Percentiles rank a stretch among this genome's conserved stretches.
Evolutionary conservation across 805 yeast genomes (phyloP).

Genomic region (Metschnikowia cerradonensis): DNA sequence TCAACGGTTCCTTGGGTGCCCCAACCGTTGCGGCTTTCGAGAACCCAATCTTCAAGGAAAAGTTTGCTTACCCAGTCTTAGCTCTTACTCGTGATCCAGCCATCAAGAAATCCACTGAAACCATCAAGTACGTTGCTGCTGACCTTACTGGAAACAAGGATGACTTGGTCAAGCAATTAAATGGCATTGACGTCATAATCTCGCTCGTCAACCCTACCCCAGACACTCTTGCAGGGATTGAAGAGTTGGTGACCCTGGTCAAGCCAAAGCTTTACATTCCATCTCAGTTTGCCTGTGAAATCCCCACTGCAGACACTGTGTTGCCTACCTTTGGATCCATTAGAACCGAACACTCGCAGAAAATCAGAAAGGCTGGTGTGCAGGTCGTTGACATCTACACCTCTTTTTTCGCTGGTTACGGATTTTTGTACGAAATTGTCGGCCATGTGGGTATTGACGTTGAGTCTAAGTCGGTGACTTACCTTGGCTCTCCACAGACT

Average conservation of each 20-base stretch:
- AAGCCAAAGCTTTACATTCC: slow-evolving; percentile 30
- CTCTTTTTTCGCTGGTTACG: slow-evolving; percentile 35
- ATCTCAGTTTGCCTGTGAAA: slow-evolving; percentile 55
- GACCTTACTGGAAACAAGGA: slow-evolving; percentile 23
- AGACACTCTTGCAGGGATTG: slow-evolving; percentile 28
- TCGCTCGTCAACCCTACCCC: slow-evolving; percentile 37
- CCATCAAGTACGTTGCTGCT: slow-evolving; percentile 37
- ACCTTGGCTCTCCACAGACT: slow-evolving; percentile 38
- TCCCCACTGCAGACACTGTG: slow-evolving; percentile 21
- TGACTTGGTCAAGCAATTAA: slow-evolving; percentile 29
- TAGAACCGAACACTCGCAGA: slow-evolving; percentile 35
- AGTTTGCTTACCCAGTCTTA: slow-evolving; percentile 45
- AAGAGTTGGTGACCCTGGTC: slow-evolving; percentile 34
- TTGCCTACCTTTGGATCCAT: slow-evolving; percentile 33
- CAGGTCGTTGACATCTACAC: slow-evolving; percentile 46
- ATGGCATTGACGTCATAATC: slow-evolving; percentile 49
- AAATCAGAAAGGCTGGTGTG: slow-evolving; percentile 41
- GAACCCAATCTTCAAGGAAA: slow-evolving; percentile 38
- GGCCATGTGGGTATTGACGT: slow-evolving; percentile 36
- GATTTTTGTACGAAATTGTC: slow-evolving; percentile 11
- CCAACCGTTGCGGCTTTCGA: slow-evolving; percentile 44
- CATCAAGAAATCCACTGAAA: slow-evolving; percentile 32
- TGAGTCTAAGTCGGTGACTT: slow-evolving; percentile 30
- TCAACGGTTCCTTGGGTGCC: slow-evolving; percentile 49
- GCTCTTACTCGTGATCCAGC: slow-evolving; percentile 25